Base-by-base conservation (phyloP, 2,329 filamentous ascomycete species). In the Fusarium poae region DNA sequence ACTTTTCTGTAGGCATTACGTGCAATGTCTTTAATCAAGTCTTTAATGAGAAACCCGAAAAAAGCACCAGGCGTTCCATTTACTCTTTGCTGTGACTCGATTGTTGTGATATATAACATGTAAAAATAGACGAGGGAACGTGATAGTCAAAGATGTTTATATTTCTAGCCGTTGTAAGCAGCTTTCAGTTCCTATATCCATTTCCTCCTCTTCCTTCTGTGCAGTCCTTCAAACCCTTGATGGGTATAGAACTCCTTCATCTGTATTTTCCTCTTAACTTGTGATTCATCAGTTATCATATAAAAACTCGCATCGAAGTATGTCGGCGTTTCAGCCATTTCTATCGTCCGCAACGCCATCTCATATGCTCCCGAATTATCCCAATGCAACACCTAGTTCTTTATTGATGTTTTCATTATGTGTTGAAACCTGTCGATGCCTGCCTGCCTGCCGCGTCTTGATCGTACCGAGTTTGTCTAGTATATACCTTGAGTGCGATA, bases 401-500 rank as follows among this genome's bases (percentile, higher is more conserved):
- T 56, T n/a, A n/a, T 25, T 55, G 45, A 45, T 40, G 30, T 57
- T 54, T 37, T 29, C 32, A 37, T 39, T 52, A 12, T 32, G 45
- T 43, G 58, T 67, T 69, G 57, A 56, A 67, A 58, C 50, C 45
- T 40, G 54, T 54, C 44, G 43, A 25, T 49, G 18, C 52, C 61
- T 65, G 21, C 52, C 61, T 65, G 21, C 43, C 51, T 64, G 12
- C 39, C 34, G 44, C 32, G 46, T 55, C 37, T 52, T 46, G 37
- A 34, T 64, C 34, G 34, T 53, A 45, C 40, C 25, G 52, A 45
- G 25, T n/a, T 56, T 45, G 49, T 54, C 69, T 86, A 95, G 80
- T 95, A 95, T 80, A 95, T 95, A 72, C 92, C 92, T 80, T 95
- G 92, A 35, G 92, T 94, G 75, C 92, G 88, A 81, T 95, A 95